Percentiles rank a stretch among this genome's conserved stretches.
phyloP scores from a whole-genome alignment of 1,284 basidiomycete species.

The Calocybe gambosa region DNA sequence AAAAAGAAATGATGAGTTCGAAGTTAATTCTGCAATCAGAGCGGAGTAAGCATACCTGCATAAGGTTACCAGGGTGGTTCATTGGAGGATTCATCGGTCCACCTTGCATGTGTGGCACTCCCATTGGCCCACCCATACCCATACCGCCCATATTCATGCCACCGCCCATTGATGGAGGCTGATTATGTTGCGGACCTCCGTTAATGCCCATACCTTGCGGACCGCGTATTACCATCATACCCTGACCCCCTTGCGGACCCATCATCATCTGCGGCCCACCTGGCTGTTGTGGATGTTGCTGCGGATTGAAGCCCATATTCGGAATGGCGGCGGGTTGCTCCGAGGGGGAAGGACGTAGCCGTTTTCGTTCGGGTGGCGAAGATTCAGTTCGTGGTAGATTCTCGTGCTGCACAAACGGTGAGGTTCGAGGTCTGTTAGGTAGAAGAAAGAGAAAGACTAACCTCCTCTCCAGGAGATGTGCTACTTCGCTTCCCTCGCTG shows the following conservation, averaged over 20 bases:
- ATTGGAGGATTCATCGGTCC: conserved; percentile 12
- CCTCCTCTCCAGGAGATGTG: conserved; percentile 66
- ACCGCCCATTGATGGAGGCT: conserved; percentile 24
- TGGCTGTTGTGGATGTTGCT: conserved; percentile 25
- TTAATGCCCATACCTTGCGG: conserved; percentile 14
- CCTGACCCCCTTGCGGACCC: conserved; percentile 10
- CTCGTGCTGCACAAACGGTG: conserved; percentile 34
- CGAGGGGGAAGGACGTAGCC: conserved; percentile 49
- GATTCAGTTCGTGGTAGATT: conserved; percentile 46
- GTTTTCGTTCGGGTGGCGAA: conserved; percentile 62
- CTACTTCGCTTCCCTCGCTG: conserved; percentile 54
- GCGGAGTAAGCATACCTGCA: conserved; percentile 23
- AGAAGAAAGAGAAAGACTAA: conserved; percentile 22
- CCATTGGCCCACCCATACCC: conserved; percentile 16
- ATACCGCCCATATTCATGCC: conserved; percentile 18
- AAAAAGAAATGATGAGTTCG: neutral
- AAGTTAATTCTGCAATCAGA: neutral
- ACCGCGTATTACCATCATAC: conserved; percentile 13
- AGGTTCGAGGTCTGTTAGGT: neutral
- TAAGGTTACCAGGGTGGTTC: conserved; percentile 27
- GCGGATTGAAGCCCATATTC: conserved; percentile 22
- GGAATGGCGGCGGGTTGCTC: conserved; percentile 29
- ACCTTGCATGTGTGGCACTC: conserved; percentile 10
- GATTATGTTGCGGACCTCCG: conserved; percentile 18
- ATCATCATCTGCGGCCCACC: conserved; percentile 21